Evolutionary conservation across 805 yeast species (phyloP).

Genomic region (Lipomyces oligophaga): DNA sequence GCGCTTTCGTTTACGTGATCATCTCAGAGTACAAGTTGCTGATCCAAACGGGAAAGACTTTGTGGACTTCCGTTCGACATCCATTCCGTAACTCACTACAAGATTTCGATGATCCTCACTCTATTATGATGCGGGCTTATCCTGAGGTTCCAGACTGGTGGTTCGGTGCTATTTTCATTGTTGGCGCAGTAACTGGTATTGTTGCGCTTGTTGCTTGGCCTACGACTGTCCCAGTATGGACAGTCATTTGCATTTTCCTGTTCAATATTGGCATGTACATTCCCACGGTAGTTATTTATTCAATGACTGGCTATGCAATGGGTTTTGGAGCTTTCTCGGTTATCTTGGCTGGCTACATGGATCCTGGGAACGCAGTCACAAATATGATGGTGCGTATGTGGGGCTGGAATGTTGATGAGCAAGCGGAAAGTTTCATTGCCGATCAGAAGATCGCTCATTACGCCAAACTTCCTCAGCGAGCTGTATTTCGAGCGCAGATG

Average conservation of each 20-base stretch:
- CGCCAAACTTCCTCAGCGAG: slow-evolving; percentile 43
- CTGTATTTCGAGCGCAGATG: slow-evolving; percentile 41
- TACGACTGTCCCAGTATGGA: slow-evolving; percentile 40
- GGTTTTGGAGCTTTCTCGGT: slow-evolving; percentile 38
- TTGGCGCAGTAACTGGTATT: slow-evolving; percentile 46
- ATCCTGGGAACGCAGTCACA: slow-evolving; percentile 53
- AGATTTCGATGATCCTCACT: slow-evolving; percentile 35
- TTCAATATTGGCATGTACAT: slow-evolving; percentile 33
- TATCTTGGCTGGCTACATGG: slow-evolving; percentile 17
- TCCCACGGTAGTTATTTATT: slow-evolving; percentile 36
- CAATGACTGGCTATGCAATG: slow-evolving; percentile 42
- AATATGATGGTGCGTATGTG: slow-evolving; percentile 49
- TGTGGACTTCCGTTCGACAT: slow-evolving; percentile 15
- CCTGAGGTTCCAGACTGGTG: slow-evolving; percentile 48
- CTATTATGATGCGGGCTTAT: slow-evolving; percentile 12
- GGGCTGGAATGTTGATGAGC: slow-evolving; percentile 58
- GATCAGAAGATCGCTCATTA: slow-evolving; percentile 57
- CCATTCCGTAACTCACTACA: slow-evolving; percentile 34
- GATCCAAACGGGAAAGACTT: slow-evolving; percentile 39
- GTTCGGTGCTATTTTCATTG: slow-evolving; percentile 45
- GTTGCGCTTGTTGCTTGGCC: slow-evolving; percentile 33
- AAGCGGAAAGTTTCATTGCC: slow-evolving; percentile 58
- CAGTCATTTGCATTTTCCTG: slow-evolving; percentile 35
- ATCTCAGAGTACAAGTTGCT: slow-evolving; percentile 12
- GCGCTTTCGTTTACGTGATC: slow-evolving; percentile 8